A percentile compares a stretch with the other conserved stretches of the same genome.
Conservation (phyloP, 2,329 filamentous ascomycete genomes). For the Arthrobotrys sphaeroides region DNA sequence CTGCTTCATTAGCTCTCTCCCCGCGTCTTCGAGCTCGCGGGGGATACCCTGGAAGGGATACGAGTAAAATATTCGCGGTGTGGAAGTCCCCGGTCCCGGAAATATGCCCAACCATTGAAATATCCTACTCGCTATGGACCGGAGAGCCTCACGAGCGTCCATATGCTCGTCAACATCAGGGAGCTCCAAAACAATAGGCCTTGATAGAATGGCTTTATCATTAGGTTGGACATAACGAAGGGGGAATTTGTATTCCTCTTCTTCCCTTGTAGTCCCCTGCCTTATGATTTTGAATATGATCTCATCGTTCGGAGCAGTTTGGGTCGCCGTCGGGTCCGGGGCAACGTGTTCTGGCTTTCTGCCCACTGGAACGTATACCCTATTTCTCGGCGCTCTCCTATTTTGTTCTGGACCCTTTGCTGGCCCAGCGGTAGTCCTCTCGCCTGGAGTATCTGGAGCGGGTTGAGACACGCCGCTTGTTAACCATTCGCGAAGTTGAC, state of each 20-base stretch:
- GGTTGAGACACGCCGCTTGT: not conserved
- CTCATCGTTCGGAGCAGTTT: not conserved
- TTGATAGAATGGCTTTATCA: not conserved
- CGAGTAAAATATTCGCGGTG: not conserved
- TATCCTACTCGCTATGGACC: not conserved
- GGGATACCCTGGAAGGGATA: not conserved
- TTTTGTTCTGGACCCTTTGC: not conserved
- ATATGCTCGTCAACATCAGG: not conserved
- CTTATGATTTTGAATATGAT: constrained; percentile 15
- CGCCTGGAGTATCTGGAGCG: not conserved
- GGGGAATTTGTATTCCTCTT: constrained; percentile 14
- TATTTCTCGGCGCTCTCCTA: not conserved
- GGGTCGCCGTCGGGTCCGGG: not conserved
- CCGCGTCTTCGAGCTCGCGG: constrained; percentile 6
- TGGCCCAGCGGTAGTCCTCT: not conserved
- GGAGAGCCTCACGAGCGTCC: constrained; percentile 2
- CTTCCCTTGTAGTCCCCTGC: not conserved
- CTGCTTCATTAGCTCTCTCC: constrained; percentile 20
- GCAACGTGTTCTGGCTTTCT: not conserved
- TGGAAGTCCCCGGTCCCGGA: not conserved
- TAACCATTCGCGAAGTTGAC: constrained; percentile 25
- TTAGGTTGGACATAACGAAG: constrained; percentile 15
- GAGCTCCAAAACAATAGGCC: constrained; percentile 8
- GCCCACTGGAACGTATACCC: not conserved
- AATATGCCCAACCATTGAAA: constrained; percentile 20